Conservation (phyloP, 1,284 basidiomycete genomes). For the Ganoderma sinense region DNA sequence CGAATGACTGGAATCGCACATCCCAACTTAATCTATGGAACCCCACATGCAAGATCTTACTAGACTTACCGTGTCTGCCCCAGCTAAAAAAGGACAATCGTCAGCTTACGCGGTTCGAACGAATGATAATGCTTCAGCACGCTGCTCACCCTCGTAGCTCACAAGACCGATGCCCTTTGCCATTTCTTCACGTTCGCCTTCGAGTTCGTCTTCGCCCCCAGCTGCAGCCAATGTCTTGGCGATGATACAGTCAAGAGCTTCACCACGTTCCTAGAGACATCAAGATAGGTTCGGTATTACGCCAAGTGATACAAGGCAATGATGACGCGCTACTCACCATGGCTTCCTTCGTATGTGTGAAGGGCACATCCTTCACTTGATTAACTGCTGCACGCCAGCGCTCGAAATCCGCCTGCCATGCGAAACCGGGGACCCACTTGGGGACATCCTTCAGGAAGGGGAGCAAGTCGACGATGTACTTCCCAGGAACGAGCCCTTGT, state of each 20-base stretch:
- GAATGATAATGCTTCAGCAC: too few relatives aligned
- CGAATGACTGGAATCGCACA: slow-evolving; percentile 32
- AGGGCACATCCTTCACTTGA: slow-evolving; percentile 20
- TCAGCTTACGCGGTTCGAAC: not conserved
- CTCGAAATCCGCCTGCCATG: slow-evolving; percentile 23
- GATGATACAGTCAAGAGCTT: not conserved
- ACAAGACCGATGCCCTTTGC: not conserved
- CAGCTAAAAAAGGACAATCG: not conserved
- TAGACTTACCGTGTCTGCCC: not conserved
- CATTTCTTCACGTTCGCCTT: not conserved
- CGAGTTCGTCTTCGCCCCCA: not conserved
- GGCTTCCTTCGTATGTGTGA: not conserved
- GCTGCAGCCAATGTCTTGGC: not conserved
- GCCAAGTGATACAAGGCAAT: not conserved
- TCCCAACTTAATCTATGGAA: not conserved
- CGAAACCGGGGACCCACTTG: slow-evolving; percentile 12
- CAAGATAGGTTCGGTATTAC: not conserved
- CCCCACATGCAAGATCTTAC: not conserved
- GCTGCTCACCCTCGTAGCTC: not conserved
- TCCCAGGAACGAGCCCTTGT: slow-evolving; percentile 8
- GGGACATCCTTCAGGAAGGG: slow-evolving; percentile 13
- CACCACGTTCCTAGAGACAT: not conserved
- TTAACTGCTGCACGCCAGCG: slow-evolving; percentile 30
- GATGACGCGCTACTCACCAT: slow-evolving; percentile 9
- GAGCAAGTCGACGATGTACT: slow-evolving; percentile 9